Conservation (phyloP, 345 rosid species). For the Salix brachista region DNA sequence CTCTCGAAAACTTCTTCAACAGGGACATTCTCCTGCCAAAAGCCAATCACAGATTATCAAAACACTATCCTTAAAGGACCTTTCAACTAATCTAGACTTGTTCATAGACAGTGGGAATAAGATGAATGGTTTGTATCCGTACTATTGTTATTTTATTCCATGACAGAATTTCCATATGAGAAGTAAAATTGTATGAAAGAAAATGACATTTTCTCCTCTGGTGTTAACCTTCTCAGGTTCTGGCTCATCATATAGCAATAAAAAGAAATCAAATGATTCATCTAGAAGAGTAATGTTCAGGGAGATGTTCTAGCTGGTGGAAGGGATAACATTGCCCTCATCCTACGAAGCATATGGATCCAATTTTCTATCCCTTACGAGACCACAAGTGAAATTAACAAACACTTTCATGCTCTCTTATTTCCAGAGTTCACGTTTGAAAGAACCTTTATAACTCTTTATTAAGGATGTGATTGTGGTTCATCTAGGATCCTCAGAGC, state of each 20-base stretch:
- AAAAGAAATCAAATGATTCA: too few species aligned
- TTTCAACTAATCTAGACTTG: background rate
- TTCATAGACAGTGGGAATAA: background rate
- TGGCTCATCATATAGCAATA: too few species aligned
- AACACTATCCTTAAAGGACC: background rate
- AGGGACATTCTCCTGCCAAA: constrained; percentile 50
- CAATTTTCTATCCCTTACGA: background rate
- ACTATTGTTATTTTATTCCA: background rate
- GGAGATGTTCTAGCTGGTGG: background rate
- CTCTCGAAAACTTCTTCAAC: constrained; percentile 51
- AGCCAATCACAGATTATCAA: background rate
- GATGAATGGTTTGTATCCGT: too few species aligned
- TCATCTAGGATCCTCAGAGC: background rate
- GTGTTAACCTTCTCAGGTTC: background rate
- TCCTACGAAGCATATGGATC: background rate
- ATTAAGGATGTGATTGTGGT: too few species aligned
- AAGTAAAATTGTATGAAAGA: background rate
- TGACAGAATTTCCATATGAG: background rate
- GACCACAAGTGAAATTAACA: too few species aligned
- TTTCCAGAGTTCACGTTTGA: too few species aligned
- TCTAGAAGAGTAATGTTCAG: background rate
- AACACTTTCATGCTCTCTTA: too few species aligned
- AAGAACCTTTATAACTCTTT: too few species aligned
- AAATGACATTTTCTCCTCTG: background rate
- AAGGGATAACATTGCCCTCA: background rate